Conservation (phyloP, 768 basidiomycete species). For the Mycena venus region DNA sequence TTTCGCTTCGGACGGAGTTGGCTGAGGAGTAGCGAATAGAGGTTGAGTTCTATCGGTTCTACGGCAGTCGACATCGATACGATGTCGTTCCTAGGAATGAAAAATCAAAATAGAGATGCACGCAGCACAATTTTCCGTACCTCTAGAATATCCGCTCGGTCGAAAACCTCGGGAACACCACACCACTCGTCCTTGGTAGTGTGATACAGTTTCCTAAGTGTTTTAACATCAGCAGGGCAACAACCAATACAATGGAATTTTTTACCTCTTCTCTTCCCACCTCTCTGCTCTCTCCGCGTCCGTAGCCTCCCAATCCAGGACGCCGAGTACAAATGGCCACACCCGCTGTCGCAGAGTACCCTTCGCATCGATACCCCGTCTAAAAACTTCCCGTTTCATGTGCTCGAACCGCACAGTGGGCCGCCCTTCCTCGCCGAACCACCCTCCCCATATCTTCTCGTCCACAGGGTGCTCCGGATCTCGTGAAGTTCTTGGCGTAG, state of each 20-base stretch:
- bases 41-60: constrained; percentile 96
- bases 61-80: constrained; percentile 97
- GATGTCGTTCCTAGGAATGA: constrained; percentile 78
- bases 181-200: constrained; percentile 86
- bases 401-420: constrained; percentile 76
- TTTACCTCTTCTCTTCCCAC: constrained; percentile 77
- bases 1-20: constrained; percentile 43
- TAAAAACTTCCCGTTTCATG: constrained; percentile 84
- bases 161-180: constrained; percentile 85
- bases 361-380: constrained; percentile 72
- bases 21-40: constrained; percentile 73
- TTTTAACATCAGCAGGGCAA: not conserved
- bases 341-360: constrained; percentile 75
- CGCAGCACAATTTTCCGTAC: constrained; percentile 52
- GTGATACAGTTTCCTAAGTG: constrained; percentile 73
- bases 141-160: constrained; percentile 84
- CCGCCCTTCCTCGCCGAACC: constrained; percentile 82
- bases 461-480: constrained; percentile 85
- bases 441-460: constrained; percentile 77
- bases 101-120: constrained; percentile 5
- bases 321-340: constrained; percentile 93
- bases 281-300: constrained; percentile 67
- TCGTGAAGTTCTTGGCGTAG: constrained; percentile 86
- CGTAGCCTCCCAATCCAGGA: constrained; percentile 84
- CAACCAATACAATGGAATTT: constrained; percentile 1